Evolutionary conservation across 73 alveolate species (phyloP), one percentile per base, ranked within the genome.

Genomic region (Paraurostyla sp.): DNA sequence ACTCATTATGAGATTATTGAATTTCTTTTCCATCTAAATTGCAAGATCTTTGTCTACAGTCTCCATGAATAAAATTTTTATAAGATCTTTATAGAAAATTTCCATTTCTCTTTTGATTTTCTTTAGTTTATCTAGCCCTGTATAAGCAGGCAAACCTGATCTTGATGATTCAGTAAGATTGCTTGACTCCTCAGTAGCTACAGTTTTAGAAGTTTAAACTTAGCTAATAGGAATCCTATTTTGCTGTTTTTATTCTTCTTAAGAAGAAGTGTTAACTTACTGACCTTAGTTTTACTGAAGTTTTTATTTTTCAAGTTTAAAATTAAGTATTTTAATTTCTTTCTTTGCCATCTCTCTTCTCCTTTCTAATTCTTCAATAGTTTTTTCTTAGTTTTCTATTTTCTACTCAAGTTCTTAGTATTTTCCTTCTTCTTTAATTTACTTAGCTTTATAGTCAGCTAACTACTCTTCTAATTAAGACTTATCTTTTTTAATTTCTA

Each of bases 71-170:
- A 78, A 20, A 7, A 78, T 54, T 30, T 54, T 50, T 2, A 78
- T 78, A n/a, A 78, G 78, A 35, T 78, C 89, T 27, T 78, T 78
- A 54, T 78, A 78, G 40, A 51, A 43, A 20, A 51, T 32, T 36
- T 78, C 89, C 78, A 78, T 52, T 15, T 78, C 89, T 78, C 32
- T 78, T 60, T 78, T 78, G 29, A 78, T 78, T 27, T 45, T 73
- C 33, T 27, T 43, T 27, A 73, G 33, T 45, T 73, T 73, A 22
- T 73, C 86, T 40, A 68, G 7, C 4, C 83, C 83, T 11, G 11
- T 11, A 27, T 59, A 59, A 20, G 4, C 11, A n/a, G 33, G 13
- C 30, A 13, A 9, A 13, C 4, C 33, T 13, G 69, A 6, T 6
- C 23, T 52, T 18, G 69, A 52, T 6, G 13, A 4, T n/a, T 20